Conservation (phyloP, 169 alveolate species). For the Besnoitia besnoiti region DNA sequence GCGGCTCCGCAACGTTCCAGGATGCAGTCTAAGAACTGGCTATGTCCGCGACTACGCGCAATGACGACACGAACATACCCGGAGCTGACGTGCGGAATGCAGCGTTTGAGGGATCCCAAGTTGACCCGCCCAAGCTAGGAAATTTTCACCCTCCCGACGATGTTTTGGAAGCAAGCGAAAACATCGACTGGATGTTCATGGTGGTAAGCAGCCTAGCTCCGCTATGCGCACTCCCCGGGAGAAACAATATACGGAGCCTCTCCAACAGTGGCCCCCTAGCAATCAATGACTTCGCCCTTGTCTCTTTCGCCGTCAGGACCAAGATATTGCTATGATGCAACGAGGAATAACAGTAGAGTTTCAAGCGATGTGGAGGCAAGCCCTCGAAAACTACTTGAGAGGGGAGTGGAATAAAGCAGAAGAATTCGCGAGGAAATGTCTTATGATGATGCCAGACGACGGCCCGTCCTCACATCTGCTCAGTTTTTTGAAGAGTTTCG, state of each 20-base stretch:
- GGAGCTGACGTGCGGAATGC: no score
- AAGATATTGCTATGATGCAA: constrained; percentile 25
- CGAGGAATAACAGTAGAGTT: constrained; percentile 33
- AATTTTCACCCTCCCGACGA: constrained; percentile 33
- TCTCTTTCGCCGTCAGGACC: constrained; percentile 36
- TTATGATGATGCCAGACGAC: constrained; percentile 34
- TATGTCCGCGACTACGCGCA: neutral
- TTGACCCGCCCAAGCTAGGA: constrained; percentile 5
- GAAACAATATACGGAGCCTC: neutral
- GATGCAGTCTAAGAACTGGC: neutral
- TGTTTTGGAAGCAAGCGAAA: neutral
- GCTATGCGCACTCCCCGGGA: neutral
- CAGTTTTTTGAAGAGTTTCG: neutral
- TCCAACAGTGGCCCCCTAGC: neutral
- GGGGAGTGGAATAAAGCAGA: constrained; percentile 42
- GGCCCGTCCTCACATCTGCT: constrained; percentile 12
- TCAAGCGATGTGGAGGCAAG: constrained; percentile 39
- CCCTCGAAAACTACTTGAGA: constrained; percentile 18
- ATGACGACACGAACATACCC: no score
- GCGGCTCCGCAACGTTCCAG: no score
- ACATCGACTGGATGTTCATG: constrained; percentile 35
- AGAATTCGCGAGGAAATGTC: constrained; percentile 34
- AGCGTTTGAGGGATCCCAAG: neutral
- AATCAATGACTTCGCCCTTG: neutral
- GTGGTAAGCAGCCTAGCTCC: neutral